These are phyloP conservation scores for Scalesia atractyloides DNA, from an alignment of 129 eudicot species.

Conservation along the genomic window DNA sequence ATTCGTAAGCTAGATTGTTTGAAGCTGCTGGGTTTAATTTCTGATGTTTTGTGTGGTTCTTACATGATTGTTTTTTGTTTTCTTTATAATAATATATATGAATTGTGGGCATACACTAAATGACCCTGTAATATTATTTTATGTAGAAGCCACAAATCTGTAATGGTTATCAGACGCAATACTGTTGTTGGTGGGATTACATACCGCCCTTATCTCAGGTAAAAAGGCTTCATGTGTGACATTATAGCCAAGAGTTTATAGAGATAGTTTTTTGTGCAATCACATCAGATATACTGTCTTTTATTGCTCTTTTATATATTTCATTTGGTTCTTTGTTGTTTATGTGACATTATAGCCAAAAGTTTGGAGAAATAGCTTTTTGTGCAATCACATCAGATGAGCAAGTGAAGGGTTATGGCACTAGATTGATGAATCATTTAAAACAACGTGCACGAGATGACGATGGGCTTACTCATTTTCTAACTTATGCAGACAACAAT, in stretches of 20 bases:
- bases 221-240: conserved; percentile 14
- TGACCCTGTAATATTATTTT: conserved; percentile 2
- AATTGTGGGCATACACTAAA: not conserved
- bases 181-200: conserved; percentile 96
- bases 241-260: conserved; percentile 84
- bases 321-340: conserved; percentile 20
- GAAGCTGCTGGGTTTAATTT: conserved; percentile 17
- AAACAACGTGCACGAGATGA: conserved; percentile 94
- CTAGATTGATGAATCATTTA: conserved; percentile 92
- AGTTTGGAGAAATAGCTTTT: conserved; percentile 97
- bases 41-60: conserved; percentile 20
- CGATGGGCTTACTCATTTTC: conserved; percentile 95
- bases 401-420: conserved; percentile 99
- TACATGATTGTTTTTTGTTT: conserved; percentile 13
- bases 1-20: conserved; percentile 8
- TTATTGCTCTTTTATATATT: conserved; percentile 10
- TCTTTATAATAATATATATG: conserved; percentile 2
- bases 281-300: conserved; percentile 37
- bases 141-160: conserved; percentile 94
- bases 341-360: conserved; percentile 59
- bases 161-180: conserved; percentile 78
- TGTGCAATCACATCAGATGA: conserved; percentile 98
- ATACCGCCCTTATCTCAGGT: conserved; percentile 93
- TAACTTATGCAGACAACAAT: conserved; percentile 95
- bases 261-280: conserved; percentile 99